Percentiles rank a stretch among this genome's conserved stretches.
These are phyloP conservation scores for Debaryomycetaceae sp. DNA, from an alignment of 1,139 yeast species.

Conservation along the genomic window DNA sequence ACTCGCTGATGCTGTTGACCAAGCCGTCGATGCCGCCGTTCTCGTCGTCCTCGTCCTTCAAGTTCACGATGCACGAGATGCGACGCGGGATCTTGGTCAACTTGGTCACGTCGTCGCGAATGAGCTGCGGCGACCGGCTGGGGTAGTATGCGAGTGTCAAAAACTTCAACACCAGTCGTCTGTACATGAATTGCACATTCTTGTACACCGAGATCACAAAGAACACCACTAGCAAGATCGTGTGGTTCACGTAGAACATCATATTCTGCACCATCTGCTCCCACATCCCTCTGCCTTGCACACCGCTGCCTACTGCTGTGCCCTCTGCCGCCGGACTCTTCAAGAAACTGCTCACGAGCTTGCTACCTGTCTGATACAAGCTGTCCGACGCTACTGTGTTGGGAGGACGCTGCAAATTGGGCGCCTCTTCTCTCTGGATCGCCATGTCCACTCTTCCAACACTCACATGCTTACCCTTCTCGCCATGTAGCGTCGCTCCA, in stretches of 20 bases:
- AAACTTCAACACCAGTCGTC: constrained; percentile 54
- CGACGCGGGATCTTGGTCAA: constrained; percentile 75
- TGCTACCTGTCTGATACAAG: background rate
- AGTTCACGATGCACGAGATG: constrained; percentile 67
- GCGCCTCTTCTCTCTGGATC: background rate
- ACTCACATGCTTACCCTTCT: background rate
- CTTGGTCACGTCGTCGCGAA: constrained; percentile 75
- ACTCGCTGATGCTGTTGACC: constrained; percentile 69
- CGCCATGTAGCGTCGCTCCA: background rate
- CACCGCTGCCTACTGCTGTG: background rate
- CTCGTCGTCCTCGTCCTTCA: constrained; percentile 73
- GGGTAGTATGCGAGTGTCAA: constrained; percentile 72
- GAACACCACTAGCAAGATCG: constrained; percentile 50
- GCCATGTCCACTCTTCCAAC: background rate
- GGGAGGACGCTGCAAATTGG: constrained; percentile 3
- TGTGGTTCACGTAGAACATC: constrained; percentile 17
- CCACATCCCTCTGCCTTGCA: background rate
- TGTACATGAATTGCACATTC: constrained; percentile 49
- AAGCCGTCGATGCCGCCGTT: constrained; percentile 88
- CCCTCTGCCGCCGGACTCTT: background rate
- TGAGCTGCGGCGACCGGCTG: constrained; percentile 78
- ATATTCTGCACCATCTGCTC: background rate
- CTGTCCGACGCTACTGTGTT: background rate
- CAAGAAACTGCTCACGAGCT: background rate
- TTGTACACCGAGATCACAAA: constrained; percentile 55